Conservation (phyloP, 106 monocot genomes). For the Posidonia australis region DNA sequence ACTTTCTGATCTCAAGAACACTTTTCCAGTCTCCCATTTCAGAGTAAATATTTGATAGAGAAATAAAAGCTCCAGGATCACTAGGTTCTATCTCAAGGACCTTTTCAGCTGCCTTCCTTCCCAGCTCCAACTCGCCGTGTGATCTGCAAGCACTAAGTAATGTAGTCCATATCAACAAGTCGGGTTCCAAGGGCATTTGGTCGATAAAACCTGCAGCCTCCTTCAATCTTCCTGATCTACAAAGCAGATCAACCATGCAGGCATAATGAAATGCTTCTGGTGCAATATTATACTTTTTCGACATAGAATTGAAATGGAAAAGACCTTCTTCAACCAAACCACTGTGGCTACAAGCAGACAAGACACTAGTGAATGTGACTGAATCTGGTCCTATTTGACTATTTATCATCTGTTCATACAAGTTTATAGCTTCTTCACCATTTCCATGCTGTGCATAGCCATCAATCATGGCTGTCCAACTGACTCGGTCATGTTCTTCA, state of each 20-base stretch:
- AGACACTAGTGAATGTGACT: slow-evolving; percentile 33
- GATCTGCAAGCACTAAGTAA: slow-evolving; percentile 63
- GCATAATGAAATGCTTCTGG: slow-evolving; percentile 43
- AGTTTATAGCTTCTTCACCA: slow-evolving; percentile 35
- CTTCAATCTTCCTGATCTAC: slow-evolving; percentile 42
- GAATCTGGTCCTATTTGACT: slow-evolving; percentile 38
- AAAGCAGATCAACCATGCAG: slow-evolving; percentile 58
- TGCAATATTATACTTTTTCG: slow-evolving; percentile 31
- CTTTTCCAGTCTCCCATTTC: slow-evolving; percentile 58
- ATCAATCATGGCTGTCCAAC: slow-evolving; percentile 63
- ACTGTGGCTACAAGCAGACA: slow-evolving; percentile 59
- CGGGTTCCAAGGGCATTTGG: slow-evolving; percentile 38
- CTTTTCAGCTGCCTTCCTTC: slow-evolving; percentile 36
- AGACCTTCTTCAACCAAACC: slow-evolving; percentile 59
- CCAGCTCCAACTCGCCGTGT: slow-evolving; percentile 49
- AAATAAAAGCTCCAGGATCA: slow-evolving; percentile 40
- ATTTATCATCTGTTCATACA: slow-evolving; percentile 45
- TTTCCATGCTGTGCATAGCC: slow-evolving; percentile 66
- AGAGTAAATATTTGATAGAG: slow-evolving; percentile 53
- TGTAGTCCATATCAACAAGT: slow-evolving; percentile 46
- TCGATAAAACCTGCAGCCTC: slow-evolving; percentile 48
- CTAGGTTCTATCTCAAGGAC: slow-evolving; percentile 34
- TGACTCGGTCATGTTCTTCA: slow-evolving; percentile 35
- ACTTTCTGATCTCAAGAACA: slow-evolving; percentile 40
- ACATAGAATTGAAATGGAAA: slow-evolving; percentile 44